These are phyloP conservation scores for Grosmannia serpens DNA, from an alignment of 2,329 filamentous ascomycete genomes.

Conservation along the genomic window DNA sequence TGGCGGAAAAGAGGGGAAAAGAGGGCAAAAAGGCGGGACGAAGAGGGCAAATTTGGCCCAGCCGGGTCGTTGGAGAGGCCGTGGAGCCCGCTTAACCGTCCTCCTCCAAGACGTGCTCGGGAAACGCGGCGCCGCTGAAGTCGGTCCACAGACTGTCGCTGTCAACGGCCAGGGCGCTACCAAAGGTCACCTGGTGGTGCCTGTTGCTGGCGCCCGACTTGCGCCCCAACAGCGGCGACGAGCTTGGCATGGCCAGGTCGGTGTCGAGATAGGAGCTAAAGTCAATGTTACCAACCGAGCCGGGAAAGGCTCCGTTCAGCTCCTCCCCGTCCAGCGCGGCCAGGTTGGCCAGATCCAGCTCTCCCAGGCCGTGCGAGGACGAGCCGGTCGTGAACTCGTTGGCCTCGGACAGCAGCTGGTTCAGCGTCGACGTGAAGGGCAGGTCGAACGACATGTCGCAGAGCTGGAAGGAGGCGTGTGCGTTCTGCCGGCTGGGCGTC, in stretches of 20 bases:
- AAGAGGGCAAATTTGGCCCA: background rate
- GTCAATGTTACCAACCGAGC: slow-evolving; percentile 24
- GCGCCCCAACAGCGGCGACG: slow-evolving; percentile 27
- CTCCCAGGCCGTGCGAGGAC: slow-evolving; percentile 24
- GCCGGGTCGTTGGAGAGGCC: background rate
- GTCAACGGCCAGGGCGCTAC: slow-evolving; percentile 11
- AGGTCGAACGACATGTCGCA: slow-evolving; percentile 32
- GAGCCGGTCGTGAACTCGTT: slow-evolving; percentile 31
- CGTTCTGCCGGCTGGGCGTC: slow-evolving; percentile 12
- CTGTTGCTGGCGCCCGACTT: slow-evolving; percentile 1
- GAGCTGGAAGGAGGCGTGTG: slow-evolving; percentile 22
- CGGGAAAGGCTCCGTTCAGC: slow-evolving; percentile 15
- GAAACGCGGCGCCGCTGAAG: slow-evolving; percentile 7
- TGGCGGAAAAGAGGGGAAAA: background rate
- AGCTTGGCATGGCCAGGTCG: slow-evolving; percentile 35
- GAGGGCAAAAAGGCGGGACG: too few species aligned
- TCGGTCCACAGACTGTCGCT: slow-evolving; percentile 15
- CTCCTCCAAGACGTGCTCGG: slow-evolving; percentile 1
- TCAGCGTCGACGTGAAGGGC: slow-evolving; percentile 51
- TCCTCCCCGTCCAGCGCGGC: slow-evolving; percentile 26
- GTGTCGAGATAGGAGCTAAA: slow-evolving; percentile 37
- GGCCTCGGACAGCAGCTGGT: slow-evolving; percentile 49
- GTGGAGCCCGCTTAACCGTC: background rate
- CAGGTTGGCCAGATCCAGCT: slow-evolving; percentile 31
- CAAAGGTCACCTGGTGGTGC: slow-evolving; percentile 13